Percentiles rank a stretch among this genome's conserved stretches.
These are phyloP conservation scores for Lanmaoa pseudosensibilis DNA, from an alignment of 768 basidiomycete genomes.

Conservation along the genomic window DNA sequence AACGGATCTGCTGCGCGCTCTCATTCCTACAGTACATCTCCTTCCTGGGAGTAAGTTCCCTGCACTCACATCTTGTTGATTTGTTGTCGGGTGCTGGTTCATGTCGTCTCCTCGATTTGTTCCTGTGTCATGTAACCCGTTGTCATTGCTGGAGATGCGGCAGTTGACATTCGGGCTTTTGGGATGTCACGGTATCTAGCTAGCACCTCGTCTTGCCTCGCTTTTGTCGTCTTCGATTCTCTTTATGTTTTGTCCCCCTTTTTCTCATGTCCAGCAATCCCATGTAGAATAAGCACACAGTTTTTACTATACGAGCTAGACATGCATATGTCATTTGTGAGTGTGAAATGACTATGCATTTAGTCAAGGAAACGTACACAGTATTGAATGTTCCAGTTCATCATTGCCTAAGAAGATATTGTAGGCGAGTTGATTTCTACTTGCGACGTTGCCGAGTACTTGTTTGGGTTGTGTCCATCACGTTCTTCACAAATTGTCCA, in stretches of 20 bases:
- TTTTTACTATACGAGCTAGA: conserved; percentile 27
- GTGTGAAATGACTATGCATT: conserved; percentile 3
- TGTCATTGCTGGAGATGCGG: conserved; percentile 10
- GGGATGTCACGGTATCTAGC: conserved; percentile 21
- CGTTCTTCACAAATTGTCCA: neutral
- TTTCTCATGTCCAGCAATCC: conserved; percentile 29
- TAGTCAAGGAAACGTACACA: neutral
- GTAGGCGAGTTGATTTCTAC: too few relatives aligned
- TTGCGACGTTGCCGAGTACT: too few relatives aligned
- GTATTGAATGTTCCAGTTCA: too few relatives aligned
- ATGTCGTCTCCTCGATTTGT: conserved; percentile 5
- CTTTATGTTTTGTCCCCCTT: conserved; percentile 5
- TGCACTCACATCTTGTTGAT: conserved; percentile 6
- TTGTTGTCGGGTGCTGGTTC: conserved; percentile 13
- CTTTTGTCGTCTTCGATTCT: conserved; percentile 10
- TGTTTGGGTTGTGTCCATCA: neutral
- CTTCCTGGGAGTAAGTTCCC: conserved; percentile 49
- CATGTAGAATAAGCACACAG: conserved; percentile 37
- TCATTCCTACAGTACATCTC: conserved; percentile 48
- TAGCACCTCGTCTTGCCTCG: conserved; percentile 26
- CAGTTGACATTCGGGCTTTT: conserved; percentile 1
- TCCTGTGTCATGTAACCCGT: conserved; percentile 2
- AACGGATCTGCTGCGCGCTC: conserved; percentile 40
- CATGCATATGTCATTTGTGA: conserved; percentile 2
- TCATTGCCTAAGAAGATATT: too few relatives aligned